These are phyloP conservation scores for Cicer cuneatum DNA, from an alignment of 306 rosid species.

Conservation along the genomic window DNA sequence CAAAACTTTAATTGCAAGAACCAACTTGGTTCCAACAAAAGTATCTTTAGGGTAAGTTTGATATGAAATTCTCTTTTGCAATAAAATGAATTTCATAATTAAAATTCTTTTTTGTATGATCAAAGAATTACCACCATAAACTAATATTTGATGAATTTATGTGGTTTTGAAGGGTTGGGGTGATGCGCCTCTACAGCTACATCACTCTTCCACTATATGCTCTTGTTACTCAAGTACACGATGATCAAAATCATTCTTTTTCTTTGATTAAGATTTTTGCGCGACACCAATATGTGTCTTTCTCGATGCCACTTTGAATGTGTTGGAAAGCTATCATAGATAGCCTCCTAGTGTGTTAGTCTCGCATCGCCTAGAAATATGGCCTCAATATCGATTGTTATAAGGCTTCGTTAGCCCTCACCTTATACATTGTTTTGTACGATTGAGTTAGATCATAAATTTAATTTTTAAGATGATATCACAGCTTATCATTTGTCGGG, in stretches of 20 bases:
- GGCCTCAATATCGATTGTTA: no score
- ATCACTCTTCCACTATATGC: constrained; percentile 92
- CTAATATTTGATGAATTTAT: constrained; percentile 30
- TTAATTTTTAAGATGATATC: not conserved
- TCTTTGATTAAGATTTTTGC: not conserved
- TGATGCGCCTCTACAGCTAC: constrained; percentile 83
- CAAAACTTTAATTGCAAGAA: no score
- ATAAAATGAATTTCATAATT: constrained; percentile 6
- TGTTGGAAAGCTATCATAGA: no score
- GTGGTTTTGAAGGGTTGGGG: constrained; percentile 59
- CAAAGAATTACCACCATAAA: constrained; percentile 16
- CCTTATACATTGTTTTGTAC: not conserved
- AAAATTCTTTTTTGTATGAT: not conserved
- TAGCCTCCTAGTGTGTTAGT: no score
- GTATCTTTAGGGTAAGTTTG: constrained; percentile 73
- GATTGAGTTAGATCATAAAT: not conserved
- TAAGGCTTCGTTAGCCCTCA: no score
- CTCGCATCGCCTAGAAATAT: no score
- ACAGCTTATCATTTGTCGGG: not conserved
- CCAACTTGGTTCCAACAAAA: no score
- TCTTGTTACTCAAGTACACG: constrained; percentile 87
- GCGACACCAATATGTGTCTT: not conserved
- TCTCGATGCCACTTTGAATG: constrained; percentile 16
- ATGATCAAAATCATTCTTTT: not conserved
- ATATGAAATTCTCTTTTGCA: not conserved